Conservation (phyloP, 2,329 filamentous ascomycete species). For the Purpureocillium takamizusanense region DNA sequence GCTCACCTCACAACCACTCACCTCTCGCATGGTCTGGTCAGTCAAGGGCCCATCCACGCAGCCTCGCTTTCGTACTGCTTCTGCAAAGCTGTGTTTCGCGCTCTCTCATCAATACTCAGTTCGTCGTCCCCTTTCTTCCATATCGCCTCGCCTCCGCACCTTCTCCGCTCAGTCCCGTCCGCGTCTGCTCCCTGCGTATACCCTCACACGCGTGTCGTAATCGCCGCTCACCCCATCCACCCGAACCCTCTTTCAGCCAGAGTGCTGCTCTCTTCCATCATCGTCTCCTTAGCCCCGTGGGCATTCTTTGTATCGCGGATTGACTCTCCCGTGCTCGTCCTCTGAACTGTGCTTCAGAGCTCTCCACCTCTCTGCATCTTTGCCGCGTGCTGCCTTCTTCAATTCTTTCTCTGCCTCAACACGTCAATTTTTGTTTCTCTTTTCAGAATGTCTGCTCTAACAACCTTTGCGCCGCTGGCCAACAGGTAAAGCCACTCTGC, state of each 20-base stretch:
- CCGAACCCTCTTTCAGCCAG: conserved; percentile 5
- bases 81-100: conserved; percentile 1
- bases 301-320: not conserved
- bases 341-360: too few relatives aligned
- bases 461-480: conserved; percentile 42
- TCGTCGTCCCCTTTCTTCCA: conserved; percentile 17
- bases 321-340: too few relatives aligned
- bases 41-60: conserved; percentile 3
- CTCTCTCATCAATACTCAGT: conserved; percentile 13
- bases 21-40: not conserved
- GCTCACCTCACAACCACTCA: conserved; percentile 1
- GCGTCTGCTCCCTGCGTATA: conserved; percentile 2
- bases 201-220: not conserved
- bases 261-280: not conserved
- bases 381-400: conserved; percentile 7
- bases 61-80: conserved; percentile 13
- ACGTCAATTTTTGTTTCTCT: conserved; percentile 13
- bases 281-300: conserved; percentile 7
- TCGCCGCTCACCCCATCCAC: conserved; percentile 2
- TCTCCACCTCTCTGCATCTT: not conserved
- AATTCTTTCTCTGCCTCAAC: conserved; percentile 16
- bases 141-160: conserved; percentile 8
- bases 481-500: conserved; percentile 30
- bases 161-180: conserved; percentile 4
- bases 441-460: conserved; percentile 44